Evolutionary conservation across 805 yeast species (phyloP), one percentile per base, ranked within the genome.

Genomic region (Dipodascus albidus): DNA sequence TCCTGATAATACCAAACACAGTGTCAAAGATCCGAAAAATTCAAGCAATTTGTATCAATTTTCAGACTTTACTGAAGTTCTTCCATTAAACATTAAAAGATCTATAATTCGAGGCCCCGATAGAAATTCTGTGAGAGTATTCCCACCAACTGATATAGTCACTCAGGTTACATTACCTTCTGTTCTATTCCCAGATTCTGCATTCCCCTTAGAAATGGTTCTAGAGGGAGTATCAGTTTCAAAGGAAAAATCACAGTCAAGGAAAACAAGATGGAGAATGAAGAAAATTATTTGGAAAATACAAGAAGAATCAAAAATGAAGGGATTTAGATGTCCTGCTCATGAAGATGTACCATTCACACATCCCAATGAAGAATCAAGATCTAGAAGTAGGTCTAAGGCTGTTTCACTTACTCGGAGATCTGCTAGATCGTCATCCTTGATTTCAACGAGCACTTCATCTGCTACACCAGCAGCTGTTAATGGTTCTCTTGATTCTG

Each of bases 71-170:
- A 69, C 70, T 50, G 62, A 81, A 41, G 68, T 70, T 1, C 70
- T 86, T 55, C 95, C 96, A 0, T 66, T 93, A 6, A 76, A 83
- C 59, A 74, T 93, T 1, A 75, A 85, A 48, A 76, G 99, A 61
- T 84, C 95, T 54, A 79, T 91, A 27, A 66, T 87, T 22, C 73
- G 87, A 49, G 91, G 93, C 3, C 86, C 87, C 1, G 96, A 90
- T 64, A 76, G 89, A 60, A 87, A 86, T 63, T 87, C 96, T 1
- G 70, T 88, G 41, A 77, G 99, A 56, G 87, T 93, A 1, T 93
- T 93, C 68, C 99, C 99, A 0, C 98, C 99, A 4, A 91, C 98
- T 0, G 86, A 85, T 47, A 83, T 93, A 38, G 83, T 88, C 2
- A 95, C 96, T 3, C 80, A 85, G 23, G 93, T 95, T 6, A 85